Conservation (phyloP, 1,284 basidiomycete genomes). For the Boletus smithii region DNA sequence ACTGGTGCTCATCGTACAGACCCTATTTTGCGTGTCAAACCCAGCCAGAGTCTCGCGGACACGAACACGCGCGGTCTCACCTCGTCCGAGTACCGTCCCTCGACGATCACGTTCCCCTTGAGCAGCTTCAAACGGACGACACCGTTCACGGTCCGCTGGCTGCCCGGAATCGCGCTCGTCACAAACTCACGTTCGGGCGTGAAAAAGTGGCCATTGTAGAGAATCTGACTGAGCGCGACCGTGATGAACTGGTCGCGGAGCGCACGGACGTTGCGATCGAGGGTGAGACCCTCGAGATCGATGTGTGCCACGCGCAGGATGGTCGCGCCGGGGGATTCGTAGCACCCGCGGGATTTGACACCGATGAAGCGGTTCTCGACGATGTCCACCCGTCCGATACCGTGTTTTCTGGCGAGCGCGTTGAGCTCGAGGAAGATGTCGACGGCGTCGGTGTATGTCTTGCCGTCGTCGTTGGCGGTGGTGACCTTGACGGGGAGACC, state of each 20-base stretch:
- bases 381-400: conserved; percentile 95
- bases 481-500: conserved; percentile 86
- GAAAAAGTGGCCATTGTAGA: conserved; percentile 98
- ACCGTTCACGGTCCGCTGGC: conserved; percentile 96
- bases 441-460: conserved; percentile 85
- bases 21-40: conserved; percentile 45
- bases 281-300: conserved; percentile 94
- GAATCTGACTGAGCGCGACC: conserved; percentile 82
- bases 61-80: conserved; percentile 35
- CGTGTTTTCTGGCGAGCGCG: conserved; percentile 90
- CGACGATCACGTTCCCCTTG: conserved; percentile 95
- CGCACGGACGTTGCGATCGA: conserved; percentile 95
- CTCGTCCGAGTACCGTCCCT: conserved; percentile 89
- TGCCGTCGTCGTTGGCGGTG: conserved; percentile 39
- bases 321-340: conserved; percentile 95
- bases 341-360: conserved; percentile 98
- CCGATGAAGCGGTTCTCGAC: conserved; percentile 99
- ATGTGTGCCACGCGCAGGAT: conserved; percentile 95
- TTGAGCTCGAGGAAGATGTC: conserved; percentile 95
- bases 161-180: conserved; percentile 83
- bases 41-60: too few species aligned
- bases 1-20: conserved; percentile 93
- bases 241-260: conserved; percentile 96
- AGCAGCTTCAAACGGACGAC: conserved; percentile 87
- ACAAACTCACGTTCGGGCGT: conserved; percentile 97